Base-by-base conservation (phyloP, 768 basidiomycete genomes). In the Termitomyces sp. region DNA sequence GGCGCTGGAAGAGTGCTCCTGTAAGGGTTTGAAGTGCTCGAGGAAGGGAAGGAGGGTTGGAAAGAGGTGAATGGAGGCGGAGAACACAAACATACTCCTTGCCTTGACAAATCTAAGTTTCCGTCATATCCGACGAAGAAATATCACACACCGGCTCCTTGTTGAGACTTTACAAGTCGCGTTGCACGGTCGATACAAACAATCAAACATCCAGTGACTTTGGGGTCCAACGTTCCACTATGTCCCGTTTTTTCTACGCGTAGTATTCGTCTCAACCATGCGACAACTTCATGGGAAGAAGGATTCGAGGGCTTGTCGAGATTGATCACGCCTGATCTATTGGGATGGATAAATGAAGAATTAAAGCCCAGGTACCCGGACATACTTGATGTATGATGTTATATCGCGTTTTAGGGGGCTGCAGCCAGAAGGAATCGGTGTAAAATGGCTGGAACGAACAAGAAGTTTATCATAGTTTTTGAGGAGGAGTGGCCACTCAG, bases 101-200 rank as follows among this genome's bases (percentile, higher is more conserved):
- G 59, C 94, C 94, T 91, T 53, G n/a, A 16, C n/a, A 36, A 57
- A 33, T 58, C 48, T 33, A 53, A 60, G 46, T 40, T 26, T 35
- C 35, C 26, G 30, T 53, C 57, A 35, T n/a, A 35, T 35, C 20
- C 51, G 10, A 54, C 36, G 30, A 28, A 59, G 53, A 63, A 38
- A 49, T 45, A 44, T 46, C 10, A 76, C 82, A 56, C 58, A 89
- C 95, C 95, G 74, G 96, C 97, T 52, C 94, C 94, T 72, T 99
- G 97, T 72, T 99, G 97, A 33, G 93, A 95, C 75, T 99, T 99
- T 32, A 99, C 97, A 33, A 99, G 79, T 65, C 97, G 82, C 7
- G 97, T 99, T 13, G 97, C 97, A 56, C 96, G 92, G 77, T 99
- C 97, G 70, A 99, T 97, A 72, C 97, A 99, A 43, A 99, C 97